phyloP scores from a whole-genome alignment of 495 filamentous ascomycete species.

The Hypoxylon perforatum region DNA sequence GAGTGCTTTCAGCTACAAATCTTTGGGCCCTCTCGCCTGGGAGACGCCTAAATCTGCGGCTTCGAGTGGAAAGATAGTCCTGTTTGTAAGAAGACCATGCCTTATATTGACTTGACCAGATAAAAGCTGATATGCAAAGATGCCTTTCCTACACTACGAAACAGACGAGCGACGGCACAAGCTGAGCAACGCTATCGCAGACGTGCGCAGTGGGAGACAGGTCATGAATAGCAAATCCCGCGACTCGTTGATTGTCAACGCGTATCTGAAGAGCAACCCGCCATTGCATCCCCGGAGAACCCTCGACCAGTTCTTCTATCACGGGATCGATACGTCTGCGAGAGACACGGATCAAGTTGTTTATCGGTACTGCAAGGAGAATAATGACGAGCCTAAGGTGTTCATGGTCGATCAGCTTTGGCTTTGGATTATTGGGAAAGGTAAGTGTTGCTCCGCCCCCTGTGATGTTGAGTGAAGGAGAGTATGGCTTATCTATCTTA shows the following conservation, averaged over 20 bases:
- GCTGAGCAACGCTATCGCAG: constrained; percentile 70
- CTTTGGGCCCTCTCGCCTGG: constrained; percentile 31
- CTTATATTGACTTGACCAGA: not conserved
- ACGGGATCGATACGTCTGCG: constrained; percentile 73
- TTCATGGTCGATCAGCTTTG: constrained; percentile 83
- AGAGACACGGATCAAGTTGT: constrained; percentile 78
- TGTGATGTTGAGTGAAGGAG: not conserved
- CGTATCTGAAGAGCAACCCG: constrained; percentile 66
- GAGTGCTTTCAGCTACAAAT: constrained; percentile 28
- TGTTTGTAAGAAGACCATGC: constrained; percentile 54
- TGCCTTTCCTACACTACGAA: constrained; percentile 78
- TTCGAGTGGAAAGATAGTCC: constrained; percentile 62
- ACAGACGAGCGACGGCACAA: constrained; percentile 64
- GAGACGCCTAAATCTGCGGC: constrained; percentile 37
- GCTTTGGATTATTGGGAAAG: constrained; percentile 75
- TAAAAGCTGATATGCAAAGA: constrained; percentile 45
- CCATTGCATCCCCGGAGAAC: constrained; percentile 75
- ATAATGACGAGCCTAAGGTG: constrained; percentile 68
- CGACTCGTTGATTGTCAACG: constrained; percentile 73
- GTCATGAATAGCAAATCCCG: constrained; percentile 46
- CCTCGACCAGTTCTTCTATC: constrained; percentile 77
- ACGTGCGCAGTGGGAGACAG: constrained; percentile 46
- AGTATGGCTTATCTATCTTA: constrained; percentile 21
- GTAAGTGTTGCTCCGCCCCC: constrained; percentile 16
- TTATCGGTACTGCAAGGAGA: constrained; percentile 67